These are phyloP conservation scores for Lactifluus hygrophoroides DNA, from an alignment of 768 basidiomycete genomes.

Conservation along the genomic window DNA sequence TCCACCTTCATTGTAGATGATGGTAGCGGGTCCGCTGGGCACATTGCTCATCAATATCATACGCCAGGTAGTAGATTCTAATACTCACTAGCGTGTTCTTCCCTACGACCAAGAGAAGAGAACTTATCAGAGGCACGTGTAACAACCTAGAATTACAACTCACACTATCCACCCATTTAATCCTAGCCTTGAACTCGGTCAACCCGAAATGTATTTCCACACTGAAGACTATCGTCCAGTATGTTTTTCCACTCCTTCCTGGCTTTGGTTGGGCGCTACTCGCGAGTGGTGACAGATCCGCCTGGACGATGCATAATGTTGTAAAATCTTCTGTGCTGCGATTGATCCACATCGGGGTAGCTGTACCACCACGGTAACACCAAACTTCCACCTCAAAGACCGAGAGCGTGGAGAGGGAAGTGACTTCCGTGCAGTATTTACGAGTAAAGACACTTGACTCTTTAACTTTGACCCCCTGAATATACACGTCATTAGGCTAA, in stretches of 20 bases:
- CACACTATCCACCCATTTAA: constrained; percentile 77
- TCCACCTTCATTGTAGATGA: constrained; percentile 75
- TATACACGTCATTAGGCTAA: not conserved
- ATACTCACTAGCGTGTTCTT: constrained; percentile 58
- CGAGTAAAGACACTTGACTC: constrained; percentile 75
- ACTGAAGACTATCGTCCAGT: constrained; percentile 80
- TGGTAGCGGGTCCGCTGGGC: constrained; percentile 64
- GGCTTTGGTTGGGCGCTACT: constrained; percentile 62
- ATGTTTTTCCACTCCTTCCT: constrained; percentile 57
- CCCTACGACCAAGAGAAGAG: constrained; percentile 35
- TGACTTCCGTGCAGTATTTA: constrained; percentile 78
- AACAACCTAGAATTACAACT: constrained; percentile 25
- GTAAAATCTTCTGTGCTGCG: constrained; percentile 60
- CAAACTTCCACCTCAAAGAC: constrained; percentile 81
- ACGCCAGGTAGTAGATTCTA: not conserved
- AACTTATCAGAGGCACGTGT: not conserved
- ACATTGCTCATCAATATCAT: constrained; percentile 8
- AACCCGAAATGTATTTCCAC: constrained; percentile 79
- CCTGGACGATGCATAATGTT: constrained; percentile 69
- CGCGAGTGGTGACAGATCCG: constrained; percentile 64
- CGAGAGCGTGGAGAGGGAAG: constrained; percentile 62
- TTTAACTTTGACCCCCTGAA: constrained; percentile 63
- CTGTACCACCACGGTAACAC: constrained; percentile 73
- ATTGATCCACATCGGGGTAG: constrained; percentile 66
- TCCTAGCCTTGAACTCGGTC: constrained; percentile 74